Conservation (phyloP, 768 basidiomycete species). For the Termitomyces sp. region DNA sequence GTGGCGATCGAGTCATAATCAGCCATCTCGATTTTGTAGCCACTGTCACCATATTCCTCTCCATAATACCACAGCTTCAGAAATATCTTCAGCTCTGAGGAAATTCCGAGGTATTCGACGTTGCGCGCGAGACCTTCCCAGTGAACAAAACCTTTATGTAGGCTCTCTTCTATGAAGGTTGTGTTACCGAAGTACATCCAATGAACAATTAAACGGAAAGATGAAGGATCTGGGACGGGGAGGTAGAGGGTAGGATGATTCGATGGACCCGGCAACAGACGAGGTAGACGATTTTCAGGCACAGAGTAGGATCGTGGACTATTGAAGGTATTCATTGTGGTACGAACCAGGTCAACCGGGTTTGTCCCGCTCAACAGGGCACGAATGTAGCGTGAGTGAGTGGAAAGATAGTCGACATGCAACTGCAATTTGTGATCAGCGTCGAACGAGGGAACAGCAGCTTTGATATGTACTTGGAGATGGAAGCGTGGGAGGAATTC, state of each 20-base stretch:
- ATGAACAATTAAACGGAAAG: slow-evolving; percentile 67
- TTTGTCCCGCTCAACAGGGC: slow-evolving; percentile 66
- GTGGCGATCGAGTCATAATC: slow-evolving; percentile 10
- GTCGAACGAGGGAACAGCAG: background rate
- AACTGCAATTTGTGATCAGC: slow-evolving; percentile 37
- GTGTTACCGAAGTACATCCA: slow-evolving; percentile 82
- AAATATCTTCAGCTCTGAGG: slow-evolving; percentile 70
- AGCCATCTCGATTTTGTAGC: slow-evolving; percentile 13
- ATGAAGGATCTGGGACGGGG: slow-evolving; percentile 68
- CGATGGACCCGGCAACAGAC: slow-evolving; percentile 59
- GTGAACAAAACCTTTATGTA: slow-evolving; percentile 57
- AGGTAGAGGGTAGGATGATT: slow-evolving; percentile 68
- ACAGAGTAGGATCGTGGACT: slow-evolving; percentile 26
- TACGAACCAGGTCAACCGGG: slow-evolving; percentile 50
- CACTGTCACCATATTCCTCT: slow-evolving; percentile 16
- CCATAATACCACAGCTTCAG: slow-evolving; percentile 63
- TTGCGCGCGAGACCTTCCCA: slow-evolving; percentile 90
- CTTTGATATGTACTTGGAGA: slow-evolving; percentile 47
- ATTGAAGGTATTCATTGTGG: slow-evolving; percentile 22
- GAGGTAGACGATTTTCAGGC: slow-evolving; percentile 54
- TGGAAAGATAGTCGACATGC: slow-evolving; percentile 78
- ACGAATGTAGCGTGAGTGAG: slow-evolving; percentile 71
- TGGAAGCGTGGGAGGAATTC: slow-evolving; percentile 52
- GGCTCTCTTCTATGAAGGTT: slow-evolving; percentile 57
- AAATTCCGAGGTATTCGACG: slow-evolving; percentile 81